Evolutionary conservation across 2,329 filamentous ascomycete species (phyloP).

Genomic region (Aspergillus sp.): DNA sequence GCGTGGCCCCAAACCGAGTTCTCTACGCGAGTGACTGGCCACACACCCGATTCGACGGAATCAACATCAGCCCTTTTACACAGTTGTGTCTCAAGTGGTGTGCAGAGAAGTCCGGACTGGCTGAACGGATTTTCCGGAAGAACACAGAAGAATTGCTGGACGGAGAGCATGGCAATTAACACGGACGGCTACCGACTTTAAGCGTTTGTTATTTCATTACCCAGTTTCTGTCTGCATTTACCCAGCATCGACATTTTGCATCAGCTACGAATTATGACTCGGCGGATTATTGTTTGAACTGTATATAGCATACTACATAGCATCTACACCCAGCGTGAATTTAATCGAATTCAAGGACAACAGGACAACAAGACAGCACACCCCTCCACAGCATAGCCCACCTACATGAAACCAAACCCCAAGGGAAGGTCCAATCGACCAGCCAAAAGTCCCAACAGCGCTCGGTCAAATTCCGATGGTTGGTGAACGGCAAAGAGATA

Average conservation of each 20-base stretch:
- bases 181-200: too few relatives aligned
- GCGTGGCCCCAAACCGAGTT: conserved; percentile 40
- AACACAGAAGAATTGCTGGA: conserved; percentile 54
- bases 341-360: not conserved
- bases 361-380: not conserved
- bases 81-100: conserved; percentile 53
- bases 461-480: too few relatives aligned
- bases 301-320: conserved; percentile 8
- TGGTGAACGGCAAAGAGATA: too few relatives aligned
- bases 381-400: too few relatives aligned
- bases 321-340: not conserved
- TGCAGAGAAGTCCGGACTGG: conserved; percentile 38
- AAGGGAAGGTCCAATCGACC: too few relatives aligned
- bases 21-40: conserved; percentile 63
- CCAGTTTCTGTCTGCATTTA: too few relatives aligned
- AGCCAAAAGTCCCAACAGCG: too few relatives aligned
- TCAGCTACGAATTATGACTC: too few relatives aligned
- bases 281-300: not conserved
- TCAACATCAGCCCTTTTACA: conserved; percentile 54
- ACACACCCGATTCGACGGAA: conserved; percentile 56
- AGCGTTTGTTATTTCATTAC: too few relatives aligned
- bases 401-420: too few relatives aligned
- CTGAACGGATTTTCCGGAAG: conserved; percentile 49
- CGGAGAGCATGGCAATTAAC: conserved; percentile 5
- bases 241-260: too few relatives aligned